Base-by-base conservation (phyloP, 805 yeast genomes). In the Pichia scutulata region DNA sequence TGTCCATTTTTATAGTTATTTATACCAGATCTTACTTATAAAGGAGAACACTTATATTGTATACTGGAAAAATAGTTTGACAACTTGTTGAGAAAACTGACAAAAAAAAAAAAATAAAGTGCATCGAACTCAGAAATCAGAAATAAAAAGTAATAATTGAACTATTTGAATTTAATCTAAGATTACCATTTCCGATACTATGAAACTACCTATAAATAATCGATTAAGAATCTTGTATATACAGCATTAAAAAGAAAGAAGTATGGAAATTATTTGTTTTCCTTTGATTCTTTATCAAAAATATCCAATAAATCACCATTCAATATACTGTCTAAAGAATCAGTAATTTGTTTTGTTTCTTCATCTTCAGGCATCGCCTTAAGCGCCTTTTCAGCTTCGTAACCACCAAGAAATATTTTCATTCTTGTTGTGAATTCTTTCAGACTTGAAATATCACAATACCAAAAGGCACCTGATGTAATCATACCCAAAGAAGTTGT, bases 381-480 rank as follows among this genome's bases (percentile, higher is more conserved):
- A 60, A 77, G 57, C 57, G 70, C 72, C 49, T 68, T 66, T 52
- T 80, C 79, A 26, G 77, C 78, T 47, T 78, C 78, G 46, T 78
- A 80, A 12, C 93, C 95, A 40, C 95, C 93, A 58, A 86, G 67
- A 47, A 70, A 60, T 10, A 71, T 64, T 64, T 81, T 83, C 81
- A 86, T 78, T 60, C 76, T 76, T 70, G 72, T 71, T 2, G 90
- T 84, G 64, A 89, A 86, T 62, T 89, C 96, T 50, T 74, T 71
- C 44, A 84, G 71, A 26, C 70, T 73, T 8, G 86, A 77, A 12
- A 89, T 83, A 60, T 89, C 95, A 67, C 76, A 73, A 40, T 81
- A 72, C 96, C 96, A 89, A 59, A 88, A 82, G 2, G 81, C 72
- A 2, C 95, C 95, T 39, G 86, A 77, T 2, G 82, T 70, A 5